Percentiles rank a stretch among this genome's conserved stretches.
Conservation (phyloP, 179 eudicot genomes). For the Silene coronaria region DNA sequence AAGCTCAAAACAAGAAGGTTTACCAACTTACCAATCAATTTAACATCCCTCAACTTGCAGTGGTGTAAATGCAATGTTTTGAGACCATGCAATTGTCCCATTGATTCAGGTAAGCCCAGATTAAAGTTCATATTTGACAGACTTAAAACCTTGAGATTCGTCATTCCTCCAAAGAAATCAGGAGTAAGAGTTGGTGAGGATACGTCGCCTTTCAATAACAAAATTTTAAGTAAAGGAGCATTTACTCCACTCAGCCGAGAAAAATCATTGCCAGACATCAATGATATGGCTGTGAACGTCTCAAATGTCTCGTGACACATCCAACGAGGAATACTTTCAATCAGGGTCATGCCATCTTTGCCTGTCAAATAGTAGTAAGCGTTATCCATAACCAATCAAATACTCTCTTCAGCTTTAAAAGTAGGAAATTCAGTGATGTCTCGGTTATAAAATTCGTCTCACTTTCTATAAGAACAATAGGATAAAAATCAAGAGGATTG, state of each 20-base stretch:
- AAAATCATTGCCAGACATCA: slow-evolving; percentile 2
- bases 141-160: slow-evolving; percentile 8
- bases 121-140: not conserved
- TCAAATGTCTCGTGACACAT: not conserved
- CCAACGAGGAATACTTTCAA: slow-evolving; percentile 10
- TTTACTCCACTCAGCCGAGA: not conserved
- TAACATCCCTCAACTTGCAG: slow-evolving; percentile 1
- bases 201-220: not conserved
- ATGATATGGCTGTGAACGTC: slow-evolving; percentile 5
- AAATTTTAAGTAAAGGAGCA: not conserved
- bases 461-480: no score
- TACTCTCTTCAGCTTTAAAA: no score
- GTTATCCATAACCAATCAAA: no score
- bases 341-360: not conserved
- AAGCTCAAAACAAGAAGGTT: slow-evolving; percentile 15
- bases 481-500: no score
- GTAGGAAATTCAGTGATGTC: no score
- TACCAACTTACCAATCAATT: not conserved
- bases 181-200: not conserved
- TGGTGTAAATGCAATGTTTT: not conserved
- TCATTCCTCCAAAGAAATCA: not conserved
- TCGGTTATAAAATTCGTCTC: no score
- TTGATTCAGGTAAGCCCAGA: not conserved
- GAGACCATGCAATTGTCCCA: not conserved
- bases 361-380: not conserved